Evolutionary conservation across 2,329 filamentous ascomycete genomes (phyloP), one percentile per base, ranked within the genome.

Genomic region (Leptographium radiaticola): DNA sequence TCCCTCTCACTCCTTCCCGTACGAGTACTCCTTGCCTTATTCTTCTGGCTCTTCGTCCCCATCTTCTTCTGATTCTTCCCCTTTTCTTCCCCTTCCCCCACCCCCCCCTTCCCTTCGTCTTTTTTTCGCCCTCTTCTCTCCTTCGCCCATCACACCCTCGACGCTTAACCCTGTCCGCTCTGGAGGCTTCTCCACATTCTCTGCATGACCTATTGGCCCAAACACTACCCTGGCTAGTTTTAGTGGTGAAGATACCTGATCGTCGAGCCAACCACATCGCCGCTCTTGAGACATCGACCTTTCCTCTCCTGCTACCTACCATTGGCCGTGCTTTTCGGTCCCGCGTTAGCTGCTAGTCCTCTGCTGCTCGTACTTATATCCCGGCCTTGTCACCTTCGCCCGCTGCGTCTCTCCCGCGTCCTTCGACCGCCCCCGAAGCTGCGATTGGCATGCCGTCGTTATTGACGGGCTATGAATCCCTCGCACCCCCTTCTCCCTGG

Each of bases 391-490:
- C 56, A 56, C 48, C 53, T 51, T 54, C 56, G 33, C 52, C 49
- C 43, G 47, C 20, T 36, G 33, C 43, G 30, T n/a, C 34, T 49
- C 30, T 51, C 25, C 43, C 33, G n/a, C 12, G 33, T 30, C 9
- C 20, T 18, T 36, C 4, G 36, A 45, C 43, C 10, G 3, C 43
- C 6, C 25, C 20, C 20, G 25, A 25, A 25, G 11, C 20, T 25
- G 34, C 20, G 42, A 15, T 46, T 49, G 70, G 67, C 63, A 71
- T 73, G 70, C 65, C 63, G 61, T 67, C 65, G 66, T 63, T 67
- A 70, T 60, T 68, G 62, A 70, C 68, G 68, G 70, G 67, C 65
- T 61, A 77, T 77, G 75, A 69, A 76, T 59, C 67, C 62, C 59
- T 65, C 68, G 63, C 64, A 73, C 62, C 63, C 68, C 60, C 66